Percentiles rank a stretch among this genome's conserved stretches.
Evolutionary conservation across 306 rosid genomes (phyloP).

Genomic region (Fragaria nilgerrensis): DNA sequence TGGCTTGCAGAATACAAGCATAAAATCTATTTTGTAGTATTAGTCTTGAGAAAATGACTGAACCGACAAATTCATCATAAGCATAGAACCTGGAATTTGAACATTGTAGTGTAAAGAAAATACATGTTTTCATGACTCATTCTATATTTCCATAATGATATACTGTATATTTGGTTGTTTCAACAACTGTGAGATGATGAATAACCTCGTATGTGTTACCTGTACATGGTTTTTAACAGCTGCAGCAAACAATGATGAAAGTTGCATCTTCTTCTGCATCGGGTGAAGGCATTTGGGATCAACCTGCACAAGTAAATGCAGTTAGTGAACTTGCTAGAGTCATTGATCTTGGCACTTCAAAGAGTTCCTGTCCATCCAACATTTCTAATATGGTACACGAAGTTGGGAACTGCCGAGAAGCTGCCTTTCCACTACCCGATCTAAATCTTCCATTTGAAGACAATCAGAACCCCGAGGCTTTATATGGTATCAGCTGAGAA

Average conservation of each 20-base stretch:
- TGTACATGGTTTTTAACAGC: slow-evolving; percentile 28
- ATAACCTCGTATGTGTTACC: neutral
- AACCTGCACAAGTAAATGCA: slow-evolving; percentile 23
- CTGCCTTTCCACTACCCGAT: slow-evolving; percentile 63
- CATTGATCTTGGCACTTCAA: slow-evolving; percentile 14
- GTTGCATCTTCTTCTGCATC: slow-evolving; percentile 19
- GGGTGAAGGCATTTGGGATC: slow-evolving; percentile 22
- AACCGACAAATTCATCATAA: neutral
- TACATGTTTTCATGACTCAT: neutral
- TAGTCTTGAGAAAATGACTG: neutral
- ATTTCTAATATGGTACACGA: slow-evolving; percentile 38
- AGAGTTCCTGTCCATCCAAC: slow-evolving; percentile 22
- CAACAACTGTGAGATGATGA: neutral
- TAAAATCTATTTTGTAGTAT: neutral
- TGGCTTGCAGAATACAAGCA: neutral
- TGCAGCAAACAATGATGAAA: slow-evolving; percentile 27
- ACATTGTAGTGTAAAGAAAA: neutral
- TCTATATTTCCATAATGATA: neutral
- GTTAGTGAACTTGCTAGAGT: slow-evolving; percentile 22
- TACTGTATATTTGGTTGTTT: neutral
- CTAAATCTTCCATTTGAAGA: slow-evolving; percentile 69
- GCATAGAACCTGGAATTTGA: neutral
- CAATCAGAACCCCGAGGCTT: slow-evolving; percentile 22
- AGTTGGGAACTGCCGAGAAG: slow-evolving; percentile 32
- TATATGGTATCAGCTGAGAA: slow-evolving; percentile 28